Evolutionary conservation across 495 filamentous ascomycete genomes (phyloP).

Genomic region (Daldinia childiae): DNA sequence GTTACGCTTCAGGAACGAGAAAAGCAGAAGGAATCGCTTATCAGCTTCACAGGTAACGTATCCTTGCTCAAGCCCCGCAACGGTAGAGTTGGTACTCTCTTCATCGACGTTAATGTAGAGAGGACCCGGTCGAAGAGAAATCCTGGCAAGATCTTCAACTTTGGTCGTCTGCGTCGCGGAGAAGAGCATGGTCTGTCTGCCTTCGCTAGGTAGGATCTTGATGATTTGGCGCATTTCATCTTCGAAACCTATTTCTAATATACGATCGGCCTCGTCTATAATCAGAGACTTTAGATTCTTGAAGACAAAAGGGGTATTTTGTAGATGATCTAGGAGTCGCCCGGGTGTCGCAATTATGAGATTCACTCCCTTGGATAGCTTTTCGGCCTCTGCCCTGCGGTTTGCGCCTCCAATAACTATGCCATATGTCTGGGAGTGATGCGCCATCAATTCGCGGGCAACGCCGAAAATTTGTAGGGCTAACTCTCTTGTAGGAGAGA

Average conservation of each 20-base stretch:
- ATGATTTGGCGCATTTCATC: conserved; percentile 98
- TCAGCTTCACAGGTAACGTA: conserved; percentile 94
- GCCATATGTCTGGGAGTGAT: conserved; percentile 86
- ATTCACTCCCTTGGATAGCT: conserved; percentile 93
- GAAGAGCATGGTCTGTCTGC: conserved; percentile 96
- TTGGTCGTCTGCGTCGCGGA: conserved; percentile 98
- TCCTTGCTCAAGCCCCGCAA: conserved; percentile 92
- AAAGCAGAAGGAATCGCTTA: conserved; percentile 91
- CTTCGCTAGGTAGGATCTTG: conserved; percentile 89
- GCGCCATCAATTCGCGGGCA: conserved; percentile 85
- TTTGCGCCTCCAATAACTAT: conserved; percentile 98
- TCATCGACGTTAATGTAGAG: conserved; percentile 71
- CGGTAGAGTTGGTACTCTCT: conserved; percentile 79
- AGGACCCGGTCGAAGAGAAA: conserved; percentile 90
- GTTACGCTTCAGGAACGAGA: conserved; percentile 93
- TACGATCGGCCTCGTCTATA: conserved; percentile 93
- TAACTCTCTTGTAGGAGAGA: conserved; percentile 88
- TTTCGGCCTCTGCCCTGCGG: conserved; percentile 89
- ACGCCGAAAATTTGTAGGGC: conserved; percentile 97
- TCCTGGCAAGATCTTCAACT: conserved; percentile 93
- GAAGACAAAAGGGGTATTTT: conserved; percentile 93
- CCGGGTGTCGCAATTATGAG: conserved; percentile 94
- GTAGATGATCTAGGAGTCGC: conserved; percentile 90
- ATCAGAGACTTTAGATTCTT: conserved; percentile 91
- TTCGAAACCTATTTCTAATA: conserved; percentile 96